Conservation (phyloP, 139 green algal genomes). For the Micractinium conductrix region DNA sequence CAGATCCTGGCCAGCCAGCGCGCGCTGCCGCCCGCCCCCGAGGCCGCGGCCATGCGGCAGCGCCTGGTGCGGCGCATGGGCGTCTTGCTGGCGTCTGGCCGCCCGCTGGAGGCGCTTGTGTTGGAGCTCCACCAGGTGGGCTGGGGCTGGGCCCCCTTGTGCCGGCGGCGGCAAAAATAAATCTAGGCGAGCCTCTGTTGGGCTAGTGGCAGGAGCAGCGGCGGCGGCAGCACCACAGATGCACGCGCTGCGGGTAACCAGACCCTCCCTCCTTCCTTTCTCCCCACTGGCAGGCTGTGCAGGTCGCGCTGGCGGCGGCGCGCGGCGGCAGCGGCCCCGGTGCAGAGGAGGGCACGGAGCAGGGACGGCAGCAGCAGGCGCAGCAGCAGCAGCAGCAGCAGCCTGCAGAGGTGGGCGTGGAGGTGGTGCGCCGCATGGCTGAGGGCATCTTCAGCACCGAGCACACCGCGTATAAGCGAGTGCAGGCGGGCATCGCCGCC, state of each 20-base stretch:
- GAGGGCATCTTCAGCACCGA: constrained; percentile 68
- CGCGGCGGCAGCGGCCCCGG: no score
- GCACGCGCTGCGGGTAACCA: no score
- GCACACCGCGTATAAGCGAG: constrained; percentile 66
- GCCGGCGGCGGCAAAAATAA: no score
- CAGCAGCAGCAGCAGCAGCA: constrained; percentile 7
- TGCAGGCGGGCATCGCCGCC: constrained; percentile 23
- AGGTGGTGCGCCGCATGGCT: constrained; percentile 40
- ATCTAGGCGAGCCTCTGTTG: no score
- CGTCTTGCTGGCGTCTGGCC: constrained; percentile 6
- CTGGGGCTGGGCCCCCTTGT: no score
- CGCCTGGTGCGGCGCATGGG: constrained; percentile 20
- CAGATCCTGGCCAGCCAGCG: constrained; percentile 12
- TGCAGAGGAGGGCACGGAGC: background rate
- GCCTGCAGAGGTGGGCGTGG: background rate
- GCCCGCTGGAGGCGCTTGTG: constrained; percentile 4
- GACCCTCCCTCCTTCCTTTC: no score
- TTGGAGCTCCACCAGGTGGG: constrained; percentile 33
- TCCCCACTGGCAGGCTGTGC: no score
- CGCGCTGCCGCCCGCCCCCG: background rate
- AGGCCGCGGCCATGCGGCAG: background rate
- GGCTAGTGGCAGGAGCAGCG: no score
- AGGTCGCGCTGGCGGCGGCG: no score
- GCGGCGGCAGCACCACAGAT: no score
- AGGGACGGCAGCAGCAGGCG: background rate